Percentiles rank a stretch among this genome's conserved stretches.
phyloP scores from a whole-genome alignment of 2,329 filamentous ascomycete species.

The Parafenestella ontariensis region DNA sequence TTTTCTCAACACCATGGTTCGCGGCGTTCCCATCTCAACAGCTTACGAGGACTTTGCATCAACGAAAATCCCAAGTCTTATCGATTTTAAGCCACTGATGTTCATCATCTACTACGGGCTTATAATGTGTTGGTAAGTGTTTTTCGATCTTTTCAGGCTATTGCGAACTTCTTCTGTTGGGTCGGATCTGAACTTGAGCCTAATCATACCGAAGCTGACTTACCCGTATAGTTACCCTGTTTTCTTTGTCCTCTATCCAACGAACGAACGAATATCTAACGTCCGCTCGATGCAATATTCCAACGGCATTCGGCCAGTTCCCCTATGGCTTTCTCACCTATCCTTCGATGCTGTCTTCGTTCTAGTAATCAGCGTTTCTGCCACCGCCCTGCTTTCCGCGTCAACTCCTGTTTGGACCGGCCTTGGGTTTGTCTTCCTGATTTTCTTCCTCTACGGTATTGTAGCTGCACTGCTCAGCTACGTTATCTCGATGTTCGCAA shows the following conservation, averaged over 20 bases:
- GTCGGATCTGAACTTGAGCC: conserved; percentile 65
- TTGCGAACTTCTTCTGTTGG: conserved; percentile 39
- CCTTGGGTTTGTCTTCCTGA: conserved; percentile 77
- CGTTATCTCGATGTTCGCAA: conserved; percentile 78
- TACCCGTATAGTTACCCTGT: conserved; percentile 77
- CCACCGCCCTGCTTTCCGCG: conserved; percentile 68
- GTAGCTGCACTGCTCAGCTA: conserved; percentile 78
- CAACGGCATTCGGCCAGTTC: conserved; percentile 81
- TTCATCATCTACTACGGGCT: conserved; percentile 71
- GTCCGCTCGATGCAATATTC: conserved; percentile 87
- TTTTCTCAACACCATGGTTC: conserved; percentile 23
- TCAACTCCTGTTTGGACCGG: conserved; percentile 70
- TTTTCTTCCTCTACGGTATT: conserved; percentile 80
- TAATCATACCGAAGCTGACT: conserved; percentile 68
- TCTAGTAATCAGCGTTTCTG: conserved; percentile 69
- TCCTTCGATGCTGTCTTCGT: conserved; percentile 79
- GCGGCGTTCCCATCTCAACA: conserved; percentile 25
- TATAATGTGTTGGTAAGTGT: conserved; percentile 65
- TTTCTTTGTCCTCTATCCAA: conserved; percentile 87
- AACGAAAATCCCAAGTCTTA: conserved; percentile 13
- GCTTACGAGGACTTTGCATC: conserved; percentile 23
- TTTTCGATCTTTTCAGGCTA: too few species aligned
- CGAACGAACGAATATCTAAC: conserved; percentile 76
- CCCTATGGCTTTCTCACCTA: conserved; percentile 83
- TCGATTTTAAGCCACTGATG: conserved; percentile 57